Conservation (phyloP, 495 filamentous ascomycete species). For the Aspergillus taichungensis region DNA sequence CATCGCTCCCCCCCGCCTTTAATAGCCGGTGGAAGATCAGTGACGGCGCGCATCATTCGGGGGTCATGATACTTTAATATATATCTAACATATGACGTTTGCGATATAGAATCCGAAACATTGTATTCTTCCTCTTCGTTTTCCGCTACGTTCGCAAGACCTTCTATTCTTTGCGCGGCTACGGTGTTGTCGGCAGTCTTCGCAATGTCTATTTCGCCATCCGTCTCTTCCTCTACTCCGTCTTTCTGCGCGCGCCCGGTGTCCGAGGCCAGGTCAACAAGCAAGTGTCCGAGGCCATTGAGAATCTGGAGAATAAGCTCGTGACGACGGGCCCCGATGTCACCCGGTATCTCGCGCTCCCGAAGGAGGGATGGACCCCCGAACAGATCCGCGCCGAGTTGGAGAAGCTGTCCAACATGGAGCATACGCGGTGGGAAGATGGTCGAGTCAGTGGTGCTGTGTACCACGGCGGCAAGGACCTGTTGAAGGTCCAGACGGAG, state of each 20-base stretch:
- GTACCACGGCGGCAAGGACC: constrained; percentile 84
- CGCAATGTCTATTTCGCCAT: constrained; percentile 59
- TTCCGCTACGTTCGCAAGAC: constrained; percentile 76
- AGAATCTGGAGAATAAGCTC: constrained; percentile 72
- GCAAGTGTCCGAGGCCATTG: constrained; percentile 58
- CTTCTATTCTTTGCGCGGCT: constrained; percentile 76
- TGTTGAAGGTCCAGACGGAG: constrained; percentile 79
- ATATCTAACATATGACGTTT: neutral
- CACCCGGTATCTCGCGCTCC: constrained; percentile 65
- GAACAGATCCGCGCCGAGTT: constrained; percentile 77
- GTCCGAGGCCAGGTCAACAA: constrained; percentile 74
- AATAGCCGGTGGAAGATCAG: neutral
- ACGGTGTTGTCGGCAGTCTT: constrained; percentile 74
- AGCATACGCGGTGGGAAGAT: constrained; percentile 95
- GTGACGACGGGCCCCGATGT: constrained; percentile 63
- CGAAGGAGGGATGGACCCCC: constrained; percentile 75
- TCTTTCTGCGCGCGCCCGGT: constrained; percentile 78
- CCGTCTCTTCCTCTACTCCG: constrained; percentile 66
- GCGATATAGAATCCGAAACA: constrained; percentile 61
- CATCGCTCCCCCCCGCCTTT: constrained; percentile 6
- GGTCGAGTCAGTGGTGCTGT: constrained; percentile 91
- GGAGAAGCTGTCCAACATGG: constrained; percentile 67
- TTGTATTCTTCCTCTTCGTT: constrained; percentile 84
- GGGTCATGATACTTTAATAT: neutral
- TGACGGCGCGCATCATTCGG: neutral